A percentile compares a stretch with the other conserved stretches of the same genome.
Evolutionary conservation across 805 yeast genomes (phyloP).

Genomic region (Candida coleopterorum): DNA sequence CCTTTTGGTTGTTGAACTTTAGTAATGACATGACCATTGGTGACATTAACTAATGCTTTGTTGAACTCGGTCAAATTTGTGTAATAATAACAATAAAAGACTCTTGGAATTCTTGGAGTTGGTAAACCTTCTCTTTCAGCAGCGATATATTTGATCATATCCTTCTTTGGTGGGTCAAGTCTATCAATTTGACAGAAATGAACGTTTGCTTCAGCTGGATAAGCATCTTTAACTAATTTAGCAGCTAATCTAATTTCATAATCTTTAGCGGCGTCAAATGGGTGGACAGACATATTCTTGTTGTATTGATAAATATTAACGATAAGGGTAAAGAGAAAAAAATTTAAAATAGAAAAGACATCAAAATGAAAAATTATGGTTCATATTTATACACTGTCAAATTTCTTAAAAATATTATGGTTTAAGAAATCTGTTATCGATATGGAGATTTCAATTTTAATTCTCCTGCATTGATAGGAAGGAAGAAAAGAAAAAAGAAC

Average conservation of each 20-base stretch:
- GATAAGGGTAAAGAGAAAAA: neutral
- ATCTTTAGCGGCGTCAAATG: conserved; percentile 57
- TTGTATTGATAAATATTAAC: no score
- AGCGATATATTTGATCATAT: conserved; percentile 61
- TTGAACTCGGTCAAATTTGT: conserved; percentile 48
- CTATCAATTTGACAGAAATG: conserved; percentile 66
- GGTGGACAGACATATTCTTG: conserved; percentile 41
- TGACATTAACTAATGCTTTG: conserved; percentile 68
- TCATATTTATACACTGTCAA: neutral
- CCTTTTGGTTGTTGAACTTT: conserved; percentile 55
- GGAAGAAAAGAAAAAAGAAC: no score
- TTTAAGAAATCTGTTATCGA: neutral
- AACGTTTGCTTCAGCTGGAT: conserved; percentile 47
- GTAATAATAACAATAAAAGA: conserved; percentile 65
- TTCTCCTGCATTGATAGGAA: no score
- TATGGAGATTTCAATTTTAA: no score
- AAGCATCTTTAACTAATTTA: conserved; percentile 55
- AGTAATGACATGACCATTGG: conserved; percentile 58
- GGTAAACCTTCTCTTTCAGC: conserved; percentile 51
- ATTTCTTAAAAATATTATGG: neutral
- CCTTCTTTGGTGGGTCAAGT: conserved; percentile 74
- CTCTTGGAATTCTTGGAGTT: conserved; percentile 61
- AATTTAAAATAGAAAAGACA: no score
- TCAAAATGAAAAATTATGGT: neutral
- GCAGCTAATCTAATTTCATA: conserved; percentile 54